These are phyloP conservation scores for Exserohilum rostratum DNA, from an alignment of 2,329 filamentous ascomycete genomes.

Conservation along the genomic window DNA sequence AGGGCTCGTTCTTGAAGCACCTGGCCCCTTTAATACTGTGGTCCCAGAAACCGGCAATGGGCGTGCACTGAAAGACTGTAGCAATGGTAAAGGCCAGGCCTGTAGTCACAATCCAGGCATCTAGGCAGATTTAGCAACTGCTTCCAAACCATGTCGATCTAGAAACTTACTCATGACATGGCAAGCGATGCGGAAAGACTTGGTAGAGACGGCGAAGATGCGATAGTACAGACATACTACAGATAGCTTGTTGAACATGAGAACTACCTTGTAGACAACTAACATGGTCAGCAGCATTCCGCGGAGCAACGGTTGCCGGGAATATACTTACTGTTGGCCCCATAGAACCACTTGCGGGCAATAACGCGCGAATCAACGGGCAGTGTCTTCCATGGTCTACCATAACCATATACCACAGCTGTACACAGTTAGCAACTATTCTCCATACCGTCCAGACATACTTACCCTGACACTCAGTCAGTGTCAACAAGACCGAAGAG, in stretches of 20 bases:
- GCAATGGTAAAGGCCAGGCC: constrained; percentile 36
- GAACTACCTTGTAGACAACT: constrained; percentile 47
- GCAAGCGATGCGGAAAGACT: constrained; percentile 33
- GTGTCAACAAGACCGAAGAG: constrained; percentile 23
- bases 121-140: not conserved
- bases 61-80: constrained; percentile 44
- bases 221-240: constrained; percentile 44
- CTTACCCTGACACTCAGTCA: constrained; percentile 35
- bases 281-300: not conserved
- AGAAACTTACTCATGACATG: constrained; percentile 26
- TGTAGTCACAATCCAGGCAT: constrained; percentile 39
- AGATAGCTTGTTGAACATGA: constrained; percentile 45
- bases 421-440: not conserved
- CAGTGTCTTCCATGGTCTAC: constrained; percentile 23
- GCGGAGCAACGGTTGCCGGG: not conserved
- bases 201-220: constrained; percentile 38
- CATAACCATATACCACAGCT: constrained; percentile 34
- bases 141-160: not conserved
- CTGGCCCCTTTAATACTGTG: constrained; percentile 30
- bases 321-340: constrained; percentile 27
- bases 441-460: not conserved
- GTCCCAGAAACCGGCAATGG: constrained; percentile 41
- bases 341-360: constrained; percentile 39
- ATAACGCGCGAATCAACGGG: constrained; percentile 18
- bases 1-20: constrained; percentile 38